Conservation (phyloP, 108 stramenopile species). For the Skeletonema grethae region DNA sequence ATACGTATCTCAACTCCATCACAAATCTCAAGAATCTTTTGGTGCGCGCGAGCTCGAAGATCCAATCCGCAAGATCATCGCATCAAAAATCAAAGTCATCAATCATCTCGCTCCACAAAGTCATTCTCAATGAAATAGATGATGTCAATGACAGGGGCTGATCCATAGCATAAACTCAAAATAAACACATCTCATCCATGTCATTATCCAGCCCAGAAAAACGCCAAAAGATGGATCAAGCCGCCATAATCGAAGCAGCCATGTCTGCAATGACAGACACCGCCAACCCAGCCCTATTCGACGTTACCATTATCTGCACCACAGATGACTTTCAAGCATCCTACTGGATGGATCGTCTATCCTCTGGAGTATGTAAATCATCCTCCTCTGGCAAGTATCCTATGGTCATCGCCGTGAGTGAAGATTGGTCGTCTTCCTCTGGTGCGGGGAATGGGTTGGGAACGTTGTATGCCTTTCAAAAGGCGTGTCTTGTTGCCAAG, state of each 20-base stretch:
- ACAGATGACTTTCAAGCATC: conserved; percentile 94
- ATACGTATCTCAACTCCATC: no score
- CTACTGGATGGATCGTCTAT: conserved; percentile 96
- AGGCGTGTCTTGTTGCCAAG: conserved; percentile 84
- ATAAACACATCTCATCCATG: conserved; percentile 14
- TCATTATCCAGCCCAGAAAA: conserved; percentile 15
- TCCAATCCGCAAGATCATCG: no score
- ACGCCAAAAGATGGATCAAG: conserved; percentile 15
- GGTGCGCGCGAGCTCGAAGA: no score
- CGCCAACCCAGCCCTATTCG: conserved; percentile 65
- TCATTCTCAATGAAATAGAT: no score
- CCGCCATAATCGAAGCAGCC: conserved; percentile 67
- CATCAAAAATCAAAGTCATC: no score
- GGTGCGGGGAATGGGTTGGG: conserved; percentile 97
- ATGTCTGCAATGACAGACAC: conserved; percentile 75
- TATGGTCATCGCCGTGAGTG: conserved; percentile 92
- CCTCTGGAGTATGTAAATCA: conserved; percentile 57
- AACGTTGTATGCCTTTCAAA: conserved; percentile 94
- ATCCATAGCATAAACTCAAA: background rate
- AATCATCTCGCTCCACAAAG: no score
- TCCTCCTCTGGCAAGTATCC: conserved; percentile 42
- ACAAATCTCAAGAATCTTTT: no score
- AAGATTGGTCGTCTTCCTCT: conserved; percentile 90
- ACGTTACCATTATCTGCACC: conserved; percentile 96
- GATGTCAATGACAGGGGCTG: background rate